These are phyloP conservation scores for Dryas alaskensis DNA, from an alignment of 306 rosid genomes.

Conservation along the genomic window DNA sequence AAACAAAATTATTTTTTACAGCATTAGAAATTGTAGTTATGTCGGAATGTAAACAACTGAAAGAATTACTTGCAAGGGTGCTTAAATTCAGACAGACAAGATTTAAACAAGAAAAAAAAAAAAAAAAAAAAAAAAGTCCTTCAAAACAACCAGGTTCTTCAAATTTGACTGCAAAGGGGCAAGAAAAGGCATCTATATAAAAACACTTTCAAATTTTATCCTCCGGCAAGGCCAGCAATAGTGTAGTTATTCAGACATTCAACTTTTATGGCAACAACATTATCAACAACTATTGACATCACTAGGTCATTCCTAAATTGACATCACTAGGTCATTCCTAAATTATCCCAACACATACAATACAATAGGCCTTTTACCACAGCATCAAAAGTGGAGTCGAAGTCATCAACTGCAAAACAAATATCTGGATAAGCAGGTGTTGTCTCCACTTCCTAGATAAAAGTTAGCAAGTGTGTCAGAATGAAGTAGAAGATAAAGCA, in stretches of 20 bases:
- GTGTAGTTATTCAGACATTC: neutral
- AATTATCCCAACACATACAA: neutral
- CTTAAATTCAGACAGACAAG: neutral
- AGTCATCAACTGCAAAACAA: constrained; percentile 95
- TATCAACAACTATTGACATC: neutral
- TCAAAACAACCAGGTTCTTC: neutral
- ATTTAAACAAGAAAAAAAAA: neutral
- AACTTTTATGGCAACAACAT: neutral
- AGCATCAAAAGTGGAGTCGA: constrained; percentile 97
- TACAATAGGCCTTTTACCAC: constrained; percentile 54
- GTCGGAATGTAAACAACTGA: neutral
- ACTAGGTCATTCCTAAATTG: neutral
- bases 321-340: neutral
- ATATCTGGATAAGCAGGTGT: constrained; percentile 98
- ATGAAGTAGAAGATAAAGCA: constrained; percentile 22
- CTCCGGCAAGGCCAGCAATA: neutral
- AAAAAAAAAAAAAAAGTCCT: neutral
- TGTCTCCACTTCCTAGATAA: constrained; percentile 87
- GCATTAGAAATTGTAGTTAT: neutral
- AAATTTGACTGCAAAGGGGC: neutral
- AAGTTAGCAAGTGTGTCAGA: constrained; percentile 33
- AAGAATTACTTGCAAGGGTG: neutral
- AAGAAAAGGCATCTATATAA: neutral
- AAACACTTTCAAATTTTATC: neutral
- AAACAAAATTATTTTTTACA: constrained; percentile 14